These are phyloP conservation scores for Saccharomyces eubayanus DNA, from an alignment of 805 yeast genomes.

Conservation along the genomic window DNA sequence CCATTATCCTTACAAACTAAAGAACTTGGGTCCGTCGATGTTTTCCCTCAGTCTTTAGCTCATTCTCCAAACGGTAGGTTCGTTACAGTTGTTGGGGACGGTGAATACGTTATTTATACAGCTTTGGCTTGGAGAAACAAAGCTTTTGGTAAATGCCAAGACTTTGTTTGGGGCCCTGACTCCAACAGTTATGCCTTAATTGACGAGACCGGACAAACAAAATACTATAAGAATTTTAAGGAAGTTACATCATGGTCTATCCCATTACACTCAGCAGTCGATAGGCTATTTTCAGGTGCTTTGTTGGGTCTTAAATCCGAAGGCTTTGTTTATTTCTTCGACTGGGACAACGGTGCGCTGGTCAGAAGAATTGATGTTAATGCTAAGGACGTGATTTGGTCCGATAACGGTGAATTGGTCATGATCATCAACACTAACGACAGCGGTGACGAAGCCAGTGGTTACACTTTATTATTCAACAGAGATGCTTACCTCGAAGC, in stretches of 20 bases:
- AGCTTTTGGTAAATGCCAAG: constrained; percentile 81
- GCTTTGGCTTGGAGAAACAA: constrained; percentile 98
- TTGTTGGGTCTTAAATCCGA: constrained; percentile 76
- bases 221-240: constrained; percentile 76
- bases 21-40: constrained; percentile 90
- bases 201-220: constrained; percentile 56
- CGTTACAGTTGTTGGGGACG: constrained; percentile 96
- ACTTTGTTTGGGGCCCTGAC: constrained; percentile 93
- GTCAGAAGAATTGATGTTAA: constrained; percentile 88
- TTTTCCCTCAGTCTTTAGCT: constrained; percentile 75
- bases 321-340: constrained; percentile 80
- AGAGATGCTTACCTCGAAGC: constrained; percentile 60
- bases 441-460: constrained; percentile 35
- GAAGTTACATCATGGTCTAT: constrained; percentile 57
- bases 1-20: constrained; percentile 66
- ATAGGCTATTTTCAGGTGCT: constrained; percentile 82
- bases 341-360: constrained; percentile 82
- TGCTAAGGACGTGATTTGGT: constrained; percentile 77
- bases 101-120: constrained; percentile 91
- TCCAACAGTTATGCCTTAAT: constrained; percentile 79
- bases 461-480: constrained; percentile 70
- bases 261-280: constrained; percentile 63
- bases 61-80: constrained; percentile 98
- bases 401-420: constrained; percentile 85
- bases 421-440: constrained; percentile 58